These are phyloP conservation scores for Metschnikowia vanudenii DNA, from an alignment of 805 yeast species.

Conservation along the genomic window DNA sequence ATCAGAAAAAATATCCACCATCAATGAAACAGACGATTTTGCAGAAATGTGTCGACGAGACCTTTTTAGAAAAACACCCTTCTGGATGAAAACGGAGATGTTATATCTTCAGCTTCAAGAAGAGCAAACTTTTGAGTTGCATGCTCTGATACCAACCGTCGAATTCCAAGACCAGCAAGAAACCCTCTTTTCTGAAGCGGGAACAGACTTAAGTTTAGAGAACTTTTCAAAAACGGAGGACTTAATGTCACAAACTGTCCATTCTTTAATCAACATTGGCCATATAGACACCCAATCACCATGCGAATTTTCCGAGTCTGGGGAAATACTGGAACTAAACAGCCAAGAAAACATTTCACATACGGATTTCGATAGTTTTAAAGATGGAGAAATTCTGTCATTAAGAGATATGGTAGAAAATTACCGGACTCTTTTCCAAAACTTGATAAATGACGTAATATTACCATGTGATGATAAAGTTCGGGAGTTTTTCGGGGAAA, in stretches of 20 bases:
- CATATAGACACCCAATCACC: neutral
- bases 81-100: slow-evolving; percentile 11
- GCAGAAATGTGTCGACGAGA: slow-evolving; percentile 7
- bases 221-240: neutral
- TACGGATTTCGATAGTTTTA: neutral
- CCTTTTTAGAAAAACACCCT: slow-evolving; percentile 1
- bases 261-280: neutral
- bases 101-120: slow-evolving; percentile 6
- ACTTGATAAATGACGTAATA: neutral
- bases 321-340: neutral
- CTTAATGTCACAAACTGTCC: neutral
- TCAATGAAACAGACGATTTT: neutral
- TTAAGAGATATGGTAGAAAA: neutral
- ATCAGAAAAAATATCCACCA: neutral
- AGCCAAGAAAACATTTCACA: neutral
- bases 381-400: neutral
- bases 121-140: neutral
- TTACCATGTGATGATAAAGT: slow-evolving; percentile 4
- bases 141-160: neutral
- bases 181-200: neutral
- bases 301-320: neutral
- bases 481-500: slow-evolving; percentile 2
- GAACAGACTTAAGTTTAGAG: neutral
- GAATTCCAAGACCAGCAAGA: neutral
- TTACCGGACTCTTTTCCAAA: neutral